Conservation (phyloP, 805 yeast species). For the Kuraishia ogatae region DNA sequence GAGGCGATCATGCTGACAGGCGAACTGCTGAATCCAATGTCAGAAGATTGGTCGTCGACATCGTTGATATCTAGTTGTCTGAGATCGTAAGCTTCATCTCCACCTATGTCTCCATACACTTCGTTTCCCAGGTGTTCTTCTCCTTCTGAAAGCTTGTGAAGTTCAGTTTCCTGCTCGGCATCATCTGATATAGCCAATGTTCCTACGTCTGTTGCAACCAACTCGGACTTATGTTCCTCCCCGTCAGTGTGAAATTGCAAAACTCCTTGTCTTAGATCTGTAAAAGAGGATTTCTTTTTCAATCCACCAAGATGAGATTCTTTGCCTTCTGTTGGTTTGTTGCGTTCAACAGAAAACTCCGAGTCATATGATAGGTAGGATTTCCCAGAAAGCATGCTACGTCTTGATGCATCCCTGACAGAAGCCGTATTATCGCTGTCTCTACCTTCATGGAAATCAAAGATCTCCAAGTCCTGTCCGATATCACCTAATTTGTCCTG, state of each 20-base stretch:
- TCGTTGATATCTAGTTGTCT: background rate
- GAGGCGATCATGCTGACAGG: conserved; percentile 20
- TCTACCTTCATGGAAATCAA: background rate
- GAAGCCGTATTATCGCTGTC: conserved; percentile 12
- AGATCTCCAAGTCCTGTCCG: background rate
- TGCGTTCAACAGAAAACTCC: conserved; percentile 27
- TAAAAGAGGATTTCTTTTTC: conserved; percentile 40
- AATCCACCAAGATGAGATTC: conserved; percentile 16
- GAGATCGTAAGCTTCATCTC: background rate
- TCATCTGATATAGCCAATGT: conserved; percentile 3
- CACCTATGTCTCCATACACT: background rate
- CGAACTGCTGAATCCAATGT: conserved; percentile 3
- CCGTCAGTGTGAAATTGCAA: background rate
- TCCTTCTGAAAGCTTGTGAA: background rate
- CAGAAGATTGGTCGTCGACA: conserved; percentile 3
- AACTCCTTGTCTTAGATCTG: conserved; percentile 31
- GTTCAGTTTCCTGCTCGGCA: conserved; percentile 3
- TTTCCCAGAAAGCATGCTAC: conserved; percentile 29
- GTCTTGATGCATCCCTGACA: conserved; percentile 23
- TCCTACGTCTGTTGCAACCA: background rate
- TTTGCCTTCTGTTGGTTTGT: conserved; percentile 6
- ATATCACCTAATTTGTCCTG: background rate
- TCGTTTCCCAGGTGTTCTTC: no score
- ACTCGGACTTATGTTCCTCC: background rate
- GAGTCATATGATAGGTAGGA: conserved; percentile 59